A percentile compares a stretch with the other conserved stretches of the same genome.
phyloP scores from a whole-genome alignment of 2,329 filamentous ascomycete species.

The Monosporascus ibericus region DNA sequence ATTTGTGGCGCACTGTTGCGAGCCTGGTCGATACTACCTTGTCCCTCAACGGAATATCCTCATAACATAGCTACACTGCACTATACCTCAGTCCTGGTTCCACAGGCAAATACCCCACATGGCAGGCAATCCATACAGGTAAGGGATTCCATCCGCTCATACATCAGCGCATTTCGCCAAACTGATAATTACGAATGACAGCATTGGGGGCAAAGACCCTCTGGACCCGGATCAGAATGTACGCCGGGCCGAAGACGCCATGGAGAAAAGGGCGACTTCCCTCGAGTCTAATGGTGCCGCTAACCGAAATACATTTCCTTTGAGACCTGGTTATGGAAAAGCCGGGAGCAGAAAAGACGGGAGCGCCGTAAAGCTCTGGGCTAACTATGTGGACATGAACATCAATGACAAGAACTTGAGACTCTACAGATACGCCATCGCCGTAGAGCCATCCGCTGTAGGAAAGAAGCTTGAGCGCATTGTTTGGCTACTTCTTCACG shows the following conservation, averaged over 20 bases:
- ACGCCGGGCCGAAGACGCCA: neutral
- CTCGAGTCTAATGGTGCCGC: neutral
- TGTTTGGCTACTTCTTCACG: too few relatives aligned
- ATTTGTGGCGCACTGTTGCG: too few relatives aligned
- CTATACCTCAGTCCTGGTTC: too few relatives aligned
- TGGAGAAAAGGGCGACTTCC: neutral
- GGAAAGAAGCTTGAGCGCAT: too few relatives aligned
- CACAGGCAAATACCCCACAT: too few relatives aligned
- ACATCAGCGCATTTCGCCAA: neutral
- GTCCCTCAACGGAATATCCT: too few relatives aligned
- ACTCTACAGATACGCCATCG: neutral
- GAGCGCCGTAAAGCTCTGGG: neutral
- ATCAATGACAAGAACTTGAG: neutral
- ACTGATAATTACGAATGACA: neutral
- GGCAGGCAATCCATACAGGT: neutral
- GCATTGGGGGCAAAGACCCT: neutral
- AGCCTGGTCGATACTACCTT: too few relatives aligned
- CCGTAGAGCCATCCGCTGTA: too few relatives aligned
- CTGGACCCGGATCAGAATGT: neutral
- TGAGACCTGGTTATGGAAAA: neutral
- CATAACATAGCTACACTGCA: too few relatives aligned
- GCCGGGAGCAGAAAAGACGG: neutral
- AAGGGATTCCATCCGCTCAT: neutral
- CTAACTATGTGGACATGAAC: neutral
- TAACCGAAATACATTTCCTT: neutral